Evolutionary conservation across 257 asterid genomes (phyloP).

Genomic region (Mitragyna speciosa): DNA sequence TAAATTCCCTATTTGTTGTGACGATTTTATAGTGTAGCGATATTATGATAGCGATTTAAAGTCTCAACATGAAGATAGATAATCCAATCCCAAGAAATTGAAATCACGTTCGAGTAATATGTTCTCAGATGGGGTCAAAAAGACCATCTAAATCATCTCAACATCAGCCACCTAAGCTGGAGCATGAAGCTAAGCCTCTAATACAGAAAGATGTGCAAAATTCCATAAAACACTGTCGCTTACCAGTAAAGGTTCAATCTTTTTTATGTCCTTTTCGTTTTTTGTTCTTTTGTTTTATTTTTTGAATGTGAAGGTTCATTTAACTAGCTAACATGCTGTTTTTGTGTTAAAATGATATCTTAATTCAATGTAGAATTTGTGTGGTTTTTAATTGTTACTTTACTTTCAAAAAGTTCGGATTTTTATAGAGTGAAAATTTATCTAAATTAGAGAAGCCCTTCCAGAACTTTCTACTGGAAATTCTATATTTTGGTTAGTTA

Average conservation of each 20-base stretch:
- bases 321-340: neutral
- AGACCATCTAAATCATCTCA: constrained; percentile 37
- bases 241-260: constrained; percentile 60
- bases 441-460: neutral
- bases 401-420: neutral
- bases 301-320: neutral
- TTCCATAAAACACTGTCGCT: constrained; percentile 56
- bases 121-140: constrained; percentile 29
- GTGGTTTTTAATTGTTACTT: neutral
- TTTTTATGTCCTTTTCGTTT: neutral
- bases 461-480: neutral
- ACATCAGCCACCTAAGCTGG: constrained; percentile 2
- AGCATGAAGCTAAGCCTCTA: too few relatives aligned
- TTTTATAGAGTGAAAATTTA: neutral
- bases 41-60: too few relatives aligned
- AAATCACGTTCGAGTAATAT: too few relatives aligned
- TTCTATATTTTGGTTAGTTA: neutral
- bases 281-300: neutral
- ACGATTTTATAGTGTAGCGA: too few relatives aligned
- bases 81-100: constrained; percentile 38
- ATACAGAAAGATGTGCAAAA: constrained; percentile 37
- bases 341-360: neutral
- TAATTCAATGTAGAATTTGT: neutral
- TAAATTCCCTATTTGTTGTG: too few relatives aligned
- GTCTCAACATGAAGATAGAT: too few relatives aligned